phyloP scores from a whole-genome alignment of 768 basidiomycete species.

The Termitomyces sp. region DNA sequence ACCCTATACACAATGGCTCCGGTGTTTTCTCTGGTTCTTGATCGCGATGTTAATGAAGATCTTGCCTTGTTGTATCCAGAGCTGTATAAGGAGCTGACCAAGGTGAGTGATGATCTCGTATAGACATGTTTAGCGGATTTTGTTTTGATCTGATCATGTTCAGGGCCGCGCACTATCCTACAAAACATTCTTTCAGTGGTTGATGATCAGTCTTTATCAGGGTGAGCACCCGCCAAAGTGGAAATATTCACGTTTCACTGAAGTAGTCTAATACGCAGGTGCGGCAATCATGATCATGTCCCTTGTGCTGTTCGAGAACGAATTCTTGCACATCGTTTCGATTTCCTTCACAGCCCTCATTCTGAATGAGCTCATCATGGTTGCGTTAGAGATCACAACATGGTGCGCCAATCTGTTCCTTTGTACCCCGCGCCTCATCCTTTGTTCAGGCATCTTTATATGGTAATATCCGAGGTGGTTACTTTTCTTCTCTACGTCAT shows the following conservation, averaged over 20 bases:
- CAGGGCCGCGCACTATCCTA: conserved; percentile 92
- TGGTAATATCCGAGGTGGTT: conserved; percentile 88
- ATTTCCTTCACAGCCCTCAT: conserved; percentile 97
- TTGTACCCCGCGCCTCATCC: background rate
- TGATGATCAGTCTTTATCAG: conserved; percentile 97
- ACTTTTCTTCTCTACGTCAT: conserved; percentile 87
- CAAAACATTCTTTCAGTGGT: conserved; percentile 98
- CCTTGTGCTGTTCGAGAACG: conserved; percentile 92
- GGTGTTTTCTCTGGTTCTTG: conserved; percentile 94
- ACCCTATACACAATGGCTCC: conserved; percentile 98
- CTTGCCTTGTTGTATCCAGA: conserved; percentile 94
- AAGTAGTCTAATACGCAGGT: conserved; percentile 41
- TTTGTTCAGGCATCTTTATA: conserved; percentile 79
- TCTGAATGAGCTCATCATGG: conserved; percentile 98
- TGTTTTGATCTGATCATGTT: conserved; percentile 3
- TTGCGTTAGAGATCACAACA: conserved; percentile 94
- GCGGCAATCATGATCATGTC: conserved; percentile 99
- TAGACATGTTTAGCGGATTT: background rate
- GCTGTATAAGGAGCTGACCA: conserved; percentile 95
- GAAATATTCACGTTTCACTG: background rate
- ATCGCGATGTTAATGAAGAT: conserved; percentile 94
- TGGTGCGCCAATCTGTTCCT: conserved; percentile 52
- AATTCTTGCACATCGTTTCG: conserved; percentile 96
- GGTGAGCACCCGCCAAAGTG: conserved; percentile 41
- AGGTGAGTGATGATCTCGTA: conserved; percentile 48